phyloP scores from a whole-genome alignment of 306 rosid species.

The Mimosa pudica region DNA sequence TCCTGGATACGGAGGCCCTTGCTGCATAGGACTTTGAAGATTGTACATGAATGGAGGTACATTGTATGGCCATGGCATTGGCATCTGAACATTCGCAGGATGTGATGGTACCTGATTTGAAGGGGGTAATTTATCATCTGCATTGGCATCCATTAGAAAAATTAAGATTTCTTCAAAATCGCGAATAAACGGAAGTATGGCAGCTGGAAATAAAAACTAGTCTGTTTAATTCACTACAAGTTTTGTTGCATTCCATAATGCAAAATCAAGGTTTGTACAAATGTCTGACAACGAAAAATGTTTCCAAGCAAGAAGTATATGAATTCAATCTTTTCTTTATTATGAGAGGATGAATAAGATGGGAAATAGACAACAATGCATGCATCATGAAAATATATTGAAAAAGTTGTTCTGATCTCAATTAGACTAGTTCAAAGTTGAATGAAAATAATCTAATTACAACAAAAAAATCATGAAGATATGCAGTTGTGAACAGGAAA shows the following conservation, averaged over 20 bases:
- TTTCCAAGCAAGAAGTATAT: constrained; percentile 3
- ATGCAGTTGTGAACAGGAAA: not conserved
- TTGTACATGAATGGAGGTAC: constrained; percentile 54
- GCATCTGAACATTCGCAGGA: constrained; percentile 47
- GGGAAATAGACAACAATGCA: not conserved
- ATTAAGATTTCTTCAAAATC: not conserved
- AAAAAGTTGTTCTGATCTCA: not conserved
- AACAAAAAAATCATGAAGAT: constrained; percentile 5
- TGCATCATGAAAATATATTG: constrained; percentile 2
- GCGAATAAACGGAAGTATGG: not conserved
- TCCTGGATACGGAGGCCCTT: constrained; percentile 57
- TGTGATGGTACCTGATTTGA: constrained; percentile 41
- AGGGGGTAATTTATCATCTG: constrained; percentile 44
- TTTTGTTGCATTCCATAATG: not conserved
- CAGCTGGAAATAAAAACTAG: not conserved
- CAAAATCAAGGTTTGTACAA: not conserved
- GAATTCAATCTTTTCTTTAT: constrained; percentile 10
- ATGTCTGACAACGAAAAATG: constrained; percentile 12
- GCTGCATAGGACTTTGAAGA: constrained; percentile 46
- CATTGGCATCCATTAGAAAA: constrained; percentile 20
- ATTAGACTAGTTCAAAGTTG: not conserved
- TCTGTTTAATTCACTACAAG: not conserved
- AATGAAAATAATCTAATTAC: constrained; percentile 8
- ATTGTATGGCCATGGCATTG: constrained; percentile 56
- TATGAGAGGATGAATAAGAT: not conserved